A percentile compares a stretch with the other conserved stretches of the same genome.
Conservation (phyloP, 2,329 filamentous ascomycete species). For the Epichloe brachyelytri region DNA sequence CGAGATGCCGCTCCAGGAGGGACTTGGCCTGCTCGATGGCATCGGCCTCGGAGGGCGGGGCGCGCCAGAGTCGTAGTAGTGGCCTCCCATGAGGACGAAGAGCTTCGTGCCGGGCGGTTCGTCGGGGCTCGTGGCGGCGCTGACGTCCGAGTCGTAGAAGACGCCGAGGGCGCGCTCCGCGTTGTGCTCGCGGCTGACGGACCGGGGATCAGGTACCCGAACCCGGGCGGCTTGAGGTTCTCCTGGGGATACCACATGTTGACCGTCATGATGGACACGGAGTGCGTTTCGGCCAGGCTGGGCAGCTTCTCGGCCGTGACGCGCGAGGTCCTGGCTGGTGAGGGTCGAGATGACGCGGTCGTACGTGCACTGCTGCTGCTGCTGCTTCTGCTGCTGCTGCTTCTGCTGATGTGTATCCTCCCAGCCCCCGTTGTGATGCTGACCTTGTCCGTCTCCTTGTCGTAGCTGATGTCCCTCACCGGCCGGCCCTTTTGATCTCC, state of each 20-base stretch:
- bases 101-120: conserved; percentile 61
- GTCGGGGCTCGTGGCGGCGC: conserved; percentile 34
- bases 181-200: conserved; percentile 57
- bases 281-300: conserved; percentile 39
- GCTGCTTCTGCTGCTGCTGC: not conserved
- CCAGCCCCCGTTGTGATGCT: conserved; percentile 10
- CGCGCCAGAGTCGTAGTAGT: conserved; percentile 54
- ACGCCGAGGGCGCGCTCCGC: conserved; percentile 78
- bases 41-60: conserved; percentile 46
- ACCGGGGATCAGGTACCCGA: conserved; percentile 87
- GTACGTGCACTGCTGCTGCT: conserved; percentile 18
- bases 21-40: conserved; percentile 56
- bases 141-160: conserved; percentile 69
- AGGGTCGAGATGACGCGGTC: conserved; percentile 56
- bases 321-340: conserved; percentile 32
- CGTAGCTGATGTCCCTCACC: conserved; percentile 34
- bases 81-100: conserved; percentile 89
- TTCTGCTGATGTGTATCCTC: not conserved
- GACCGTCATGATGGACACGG: conserved; percentile 80
- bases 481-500: conserved; percentile 36
- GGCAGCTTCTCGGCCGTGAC: conserved; percentile 28
- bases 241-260: conserved; percentile 71
- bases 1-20: conserved; percentile 61
- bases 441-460: conserved; percentile 24
- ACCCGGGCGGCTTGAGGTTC: conserved; percentile 53